Conservation (phyloP, 176 grass and related monocot genomes). For the Alloteropsis semialata region DNA sequence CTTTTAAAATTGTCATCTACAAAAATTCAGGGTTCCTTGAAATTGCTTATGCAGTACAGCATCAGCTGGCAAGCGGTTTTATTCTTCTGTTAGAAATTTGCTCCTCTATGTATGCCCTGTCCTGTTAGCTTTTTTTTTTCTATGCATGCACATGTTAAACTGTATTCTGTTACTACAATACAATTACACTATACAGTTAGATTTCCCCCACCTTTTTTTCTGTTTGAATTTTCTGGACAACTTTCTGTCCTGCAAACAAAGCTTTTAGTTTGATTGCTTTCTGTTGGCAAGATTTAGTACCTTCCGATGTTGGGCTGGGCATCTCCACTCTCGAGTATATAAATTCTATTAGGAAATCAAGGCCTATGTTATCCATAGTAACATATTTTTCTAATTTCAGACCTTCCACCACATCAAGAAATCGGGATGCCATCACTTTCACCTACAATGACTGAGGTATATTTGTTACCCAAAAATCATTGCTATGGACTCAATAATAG, state of each 20-base stretch:
- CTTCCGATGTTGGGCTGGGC: neutral
- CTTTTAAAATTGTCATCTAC: neutral
- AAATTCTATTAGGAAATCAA: neutral
- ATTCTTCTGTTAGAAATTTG: neutral
- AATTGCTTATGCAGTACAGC: neutral
- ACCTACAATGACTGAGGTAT: conserved; percentile 97
- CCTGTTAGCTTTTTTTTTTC: neutral
- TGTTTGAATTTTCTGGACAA: neutral
- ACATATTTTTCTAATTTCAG: conserved; percentile 43
- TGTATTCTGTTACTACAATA: neutral
- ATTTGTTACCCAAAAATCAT: conserved; percentile 3
- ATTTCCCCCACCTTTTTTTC: neutral
- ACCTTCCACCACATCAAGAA: conserved; percentile 75
- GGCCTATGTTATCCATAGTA: neutral
- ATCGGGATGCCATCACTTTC: conserved; percentile 97
- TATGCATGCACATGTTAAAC: neutral
- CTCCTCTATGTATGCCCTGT: neutral
- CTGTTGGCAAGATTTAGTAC: neutral
- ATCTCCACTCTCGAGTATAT: neutral
- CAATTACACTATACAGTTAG: neutral
- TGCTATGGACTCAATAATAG: neutral
- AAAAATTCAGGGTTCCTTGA: neutral
- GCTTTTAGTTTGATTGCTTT: conserved; percentile 10
- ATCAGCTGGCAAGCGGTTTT: neutral
- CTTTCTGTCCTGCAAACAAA: neutral